phyloP scores from a whole-genome alignment of 345 rosid genomes.

The Anastatica hierochuntica region DNA sequence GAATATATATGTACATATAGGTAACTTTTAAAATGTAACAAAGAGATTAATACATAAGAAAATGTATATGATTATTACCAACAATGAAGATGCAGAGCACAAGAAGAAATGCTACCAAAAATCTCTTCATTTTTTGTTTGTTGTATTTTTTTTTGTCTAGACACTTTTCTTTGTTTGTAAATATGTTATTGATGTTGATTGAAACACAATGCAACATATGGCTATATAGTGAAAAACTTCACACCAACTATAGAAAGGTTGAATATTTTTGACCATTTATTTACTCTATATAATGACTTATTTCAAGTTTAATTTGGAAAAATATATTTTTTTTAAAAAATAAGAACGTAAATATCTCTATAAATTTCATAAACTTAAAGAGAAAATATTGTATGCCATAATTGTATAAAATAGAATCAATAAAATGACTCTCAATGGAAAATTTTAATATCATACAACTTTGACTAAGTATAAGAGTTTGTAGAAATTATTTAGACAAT shows the following conservation, averaged over 20 bases:
- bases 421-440: neutral
- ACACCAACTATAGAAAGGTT: too few relatives aligned
- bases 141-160: neutral
- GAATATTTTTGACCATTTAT: too few relatives aligned
- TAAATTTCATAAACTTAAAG: neutral
- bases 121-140: neutral
- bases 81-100: neutral
- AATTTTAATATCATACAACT: too few relatives aligned
- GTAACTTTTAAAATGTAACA: too few relatives aligned
- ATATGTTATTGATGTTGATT: neutral
- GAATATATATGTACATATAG: too few relatives aligned
- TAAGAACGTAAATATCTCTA: neutral
- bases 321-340: neutral
- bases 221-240: too few relatives aligned
- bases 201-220: neutral
- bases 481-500: too few relatives aligned
- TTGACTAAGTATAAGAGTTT: too few relatives aligned
- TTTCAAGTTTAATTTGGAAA: neutral
- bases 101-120: constrained; percentile 4
- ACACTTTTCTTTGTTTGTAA: too few relatives aligned
- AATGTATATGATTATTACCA: constrained; percentile 2
- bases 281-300: neutral
- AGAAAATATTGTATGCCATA: neutral
- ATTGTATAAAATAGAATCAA: neutral
- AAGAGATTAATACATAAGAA: too few relatives aligned